Base-by-base conservation (phyloP, 148 eudicot species). In the Persicaria tinctoria region DNA sequence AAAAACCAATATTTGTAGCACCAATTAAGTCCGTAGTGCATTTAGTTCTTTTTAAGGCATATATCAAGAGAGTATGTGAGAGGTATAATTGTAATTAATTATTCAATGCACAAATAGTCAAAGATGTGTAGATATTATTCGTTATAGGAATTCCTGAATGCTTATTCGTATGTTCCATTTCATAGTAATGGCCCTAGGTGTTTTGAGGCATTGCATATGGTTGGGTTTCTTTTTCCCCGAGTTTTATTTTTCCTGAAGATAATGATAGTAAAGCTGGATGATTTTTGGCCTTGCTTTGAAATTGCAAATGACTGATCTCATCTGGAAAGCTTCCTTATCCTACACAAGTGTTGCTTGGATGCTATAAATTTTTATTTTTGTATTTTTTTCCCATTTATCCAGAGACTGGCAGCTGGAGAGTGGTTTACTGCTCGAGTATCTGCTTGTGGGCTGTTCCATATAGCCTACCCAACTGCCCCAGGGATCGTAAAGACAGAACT, bases 341-440 rank as follows among this genome's bases (percentile, higher is more conserved):
- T 32, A 9, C 12, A 6, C 12, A 18, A 17, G 27, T 16, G 5
- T 32, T 38, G 20, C 20, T 32, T 63, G 46, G 69, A 10, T 63
- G 27, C 46, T 63, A 32, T 38, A 13, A 17, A 66, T 11, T 41
- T 66, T n/a, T 23, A 9, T 47, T 71, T 23, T 71, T 17, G 6
- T 12, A 71, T 10, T 32, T 18, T 68, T 56, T 14, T 18, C 45
- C 14, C 62, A 32, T 32, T 32, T 32, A 32, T 57, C 23, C 77
- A 88, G 91, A 85, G 91, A 74, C 77, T 85, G 82, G 89, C 89
- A 55, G 84, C 91, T 71, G 91, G 91, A 3, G 91, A 88, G 78
- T 85, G 91, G 91, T 88, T 88, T 70, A 86, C 91, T 32, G 91
- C 89, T 74, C 89, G 91, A 73, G 89, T 86, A 73, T 87, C 88